phyloP scores from a whole-genome alignment of 2,329 filamentous ascomycete genomes.

The Calonectria fujianensis region DNA sequence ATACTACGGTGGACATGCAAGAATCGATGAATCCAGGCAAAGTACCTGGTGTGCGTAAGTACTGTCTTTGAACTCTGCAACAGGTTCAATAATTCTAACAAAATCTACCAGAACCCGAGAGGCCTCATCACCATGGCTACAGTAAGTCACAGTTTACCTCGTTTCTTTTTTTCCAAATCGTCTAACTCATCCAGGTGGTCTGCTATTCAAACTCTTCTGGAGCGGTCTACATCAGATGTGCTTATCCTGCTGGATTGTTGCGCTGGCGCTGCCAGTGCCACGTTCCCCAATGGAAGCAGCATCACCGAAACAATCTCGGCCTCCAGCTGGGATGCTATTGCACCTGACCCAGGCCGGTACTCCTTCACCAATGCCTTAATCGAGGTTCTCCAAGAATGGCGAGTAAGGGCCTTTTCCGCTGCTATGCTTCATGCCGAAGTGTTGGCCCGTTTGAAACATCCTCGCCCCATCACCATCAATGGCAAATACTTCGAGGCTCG shows the following conservation, averaged over 20 bases:
- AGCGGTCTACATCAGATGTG: constrained; percentile 74
- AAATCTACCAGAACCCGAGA: constrained; percentile 65
- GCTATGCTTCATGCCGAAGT: constrained; percentile 78
- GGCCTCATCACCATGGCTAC: constrained; percentile 72
- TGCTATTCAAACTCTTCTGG: constrained; percentile 75
- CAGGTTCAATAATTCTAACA: constrained; percentile 35
- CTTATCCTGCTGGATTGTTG: constrained; percentile 77
- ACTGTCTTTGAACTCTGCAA: neutral
- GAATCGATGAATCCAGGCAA: constrained; percentile 75
- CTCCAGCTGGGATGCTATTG: constrained; percentile 77
- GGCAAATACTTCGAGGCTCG: constrained; percentile 75
- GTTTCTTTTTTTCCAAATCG: neutral
- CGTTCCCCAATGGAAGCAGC: constrained; percentile 74
- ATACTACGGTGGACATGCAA: constrained; percentile 77
- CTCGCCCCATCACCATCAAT: constrained; percentile 74
- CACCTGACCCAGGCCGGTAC: constrained; percentile 75
- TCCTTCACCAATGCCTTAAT: constrained; percentile 77
- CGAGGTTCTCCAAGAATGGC: constrained; percentile 76
- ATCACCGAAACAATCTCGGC: constrained; percentile 78
- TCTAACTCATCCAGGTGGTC: constrained; percentile 68
- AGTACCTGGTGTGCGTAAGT: constrained; percentile 77
- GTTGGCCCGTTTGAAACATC: constrained; percentile 76
- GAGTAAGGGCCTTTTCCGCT: constrained; percentile 72
- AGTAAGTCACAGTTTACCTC: constrained; percentile 61
- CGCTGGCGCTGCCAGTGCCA: constrained; percentile 76